Evolutionary conservation across 148 eudicot species (phyloP), one percentile per base, ranked within the genome.

Genomic region (Diospyros kaki): DNA sequence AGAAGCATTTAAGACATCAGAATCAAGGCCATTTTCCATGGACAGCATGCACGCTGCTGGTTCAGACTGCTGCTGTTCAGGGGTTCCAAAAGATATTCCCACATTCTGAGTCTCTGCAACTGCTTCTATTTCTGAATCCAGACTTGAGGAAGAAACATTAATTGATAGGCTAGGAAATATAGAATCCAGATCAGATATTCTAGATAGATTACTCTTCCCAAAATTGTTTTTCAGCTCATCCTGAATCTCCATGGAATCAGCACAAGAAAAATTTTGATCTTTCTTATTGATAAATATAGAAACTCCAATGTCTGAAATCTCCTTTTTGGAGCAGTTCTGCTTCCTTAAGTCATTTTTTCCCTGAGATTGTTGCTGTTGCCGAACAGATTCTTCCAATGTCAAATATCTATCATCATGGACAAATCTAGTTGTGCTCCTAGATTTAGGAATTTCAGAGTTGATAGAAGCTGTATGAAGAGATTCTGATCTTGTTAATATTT

Each of bases 1-100:
- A 38, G 73, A 72, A 60, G 62, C 73, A 59, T 82, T 78, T 64
- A 73, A 78, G 64, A 41, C 74, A 73, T 67, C 65, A 72, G 81
- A 48, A 53, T 77, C 58, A 6, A 68, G 72, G 68, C 55, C 52
- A 58, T 76, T 73, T 72, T 81, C 51, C 7, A 46, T 17, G 51
- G 50, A 45, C 73, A 60, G 70, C 73, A 58, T 44, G 55, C 72
- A 78, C 62, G 61, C 28, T 46, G 18, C 62, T 64, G 68, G 53
- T 74, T 80, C 76, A 71, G 76, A 72, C 73, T 71, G 76, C 12
- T 74, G 66, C 61, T 69, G 74, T 73, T 74, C 68, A 28, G 10
- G 58, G 56, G 44, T 53, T 61, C 73, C 75, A 46, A 58, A 56
- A 55, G 65, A 79, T 41, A 40, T 18, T 9, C 44, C 70, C 67